Evolutionary conservation across 2,329 filamentous ascomycete genomes (phyloP), one percentile per base, ranked within the genome.

Genomic region (Gremmenia infestans): DNA sequence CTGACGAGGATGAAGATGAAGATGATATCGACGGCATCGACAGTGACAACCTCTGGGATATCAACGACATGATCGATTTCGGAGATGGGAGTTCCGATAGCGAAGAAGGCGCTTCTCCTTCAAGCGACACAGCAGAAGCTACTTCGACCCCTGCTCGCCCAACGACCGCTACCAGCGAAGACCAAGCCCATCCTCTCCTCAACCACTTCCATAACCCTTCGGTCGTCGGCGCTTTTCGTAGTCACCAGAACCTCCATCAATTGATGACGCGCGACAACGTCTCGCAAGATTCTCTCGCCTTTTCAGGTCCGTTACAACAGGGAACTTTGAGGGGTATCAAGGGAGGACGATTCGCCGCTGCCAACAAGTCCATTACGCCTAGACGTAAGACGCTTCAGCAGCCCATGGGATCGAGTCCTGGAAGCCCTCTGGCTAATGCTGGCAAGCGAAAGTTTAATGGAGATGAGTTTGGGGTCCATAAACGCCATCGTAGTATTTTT

Each of bases 211-310:
- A 87, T 65, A 81, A 83, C 62, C 50, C 52, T 37, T 81, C 85
- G 55, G 82, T 87, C 14, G 88, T 94, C 37, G 88, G 88, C 39
- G 87, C 89, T 1, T 95, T 94, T 77, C 88, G 70, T 71, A 82
- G 77, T 61, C 86, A 82, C 70, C 84, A 82, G 68, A 83, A 79
- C 66, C 70, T 74, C 59, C 74, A 81, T 67, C 72, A 79, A 64
- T 68, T 77, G 57, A 65, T 76, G 66, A 72, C 77, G 64, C 73
- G 76, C 61, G 84, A 80, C 68, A 79, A 82, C 65, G 81, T 80
- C 22, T 84, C 81, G 39, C 74, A 81, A 55, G 80, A 87, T 64
- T 84, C 85, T 40, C 75, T 88, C 25, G 78, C 81, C 50, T 82
- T 86, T 69, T 79, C 82, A 52, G 76, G 80, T 50, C 78, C 81